A percentile compares a stretch with the other conserved stretches of the same genome.
Evolutionary conservation across 495 filamentous ascomycete genomes (phyloP).

Genomic region (Hyaloscypha hepaticicola): DNA sequence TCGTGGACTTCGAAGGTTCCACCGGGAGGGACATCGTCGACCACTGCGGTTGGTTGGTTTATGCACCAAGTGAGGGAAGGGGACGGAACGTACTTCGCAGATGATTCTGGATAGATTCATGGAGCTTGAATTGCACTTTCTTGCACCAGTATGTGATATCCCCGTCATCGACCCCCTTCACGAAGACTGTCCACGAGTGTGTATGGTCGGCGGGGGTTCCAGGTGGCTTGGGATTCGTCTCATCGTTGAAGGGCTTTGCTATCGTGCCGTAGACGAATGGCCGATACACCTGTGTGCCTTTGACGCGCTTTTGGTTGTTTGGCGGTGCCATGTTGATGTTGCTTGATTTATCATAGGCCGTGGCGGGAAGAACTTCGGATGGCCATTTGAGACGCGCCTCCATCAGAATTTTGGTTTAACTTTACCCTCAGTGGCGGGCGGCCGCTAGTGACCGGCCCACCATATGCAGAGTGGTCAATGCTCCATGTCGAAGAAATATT

Average conservation of each 20-base stretch:
- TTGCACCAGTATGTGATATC: slow-evolving; percentile 95
- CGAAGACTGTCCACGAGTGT: slow-evolving; percentile 91
- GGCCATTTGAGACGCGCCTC: too few relatives aligned
- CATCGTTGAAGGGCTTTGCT: slow-evolving; percentile 67
- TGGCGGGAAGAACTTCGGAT: too few relatives aligned
- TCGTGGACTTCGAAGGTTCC: slow-evolving; percentile 84
- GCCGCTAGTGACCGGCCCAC: too few relatives aligned
- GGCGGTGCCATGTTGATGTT: slow-evolving; percentile 47
- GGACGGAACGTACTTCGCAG: slow-evolving; percentile 58
- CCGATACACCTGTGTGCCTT: slow-evolving; percentile 72
- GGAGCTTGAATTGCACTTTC: slow-evolving; percentile 95
- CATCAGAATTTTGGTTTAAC: too few relatives aligned
- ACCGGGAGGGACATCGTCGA: slow-evolving; percentile 60
- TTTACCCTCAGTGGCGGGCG: too few relatives aligned
- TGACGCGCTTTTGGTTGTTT: slow-evolving; percentile 49
- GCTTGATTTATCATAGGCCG: too few relatives aligned
- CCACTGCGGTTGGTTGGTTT: slow-evolving; percentile 26
- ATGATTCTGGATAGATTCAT: slow-evolving; percentile 89
- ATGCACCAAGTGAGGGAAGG: not conserved
- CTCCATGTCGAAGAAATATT: slow-evolving; percentile 2
- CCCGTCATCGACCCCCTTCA: slow-evolving; percentile 78
- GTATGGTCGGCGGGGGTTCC: slow-evolving; percentile 83
- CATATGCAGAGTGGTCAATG: slow-evolving; percentile 16
- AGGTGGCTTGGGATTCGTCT: slow-evolving; percentile 55
- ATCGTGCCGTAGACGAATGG: slow-evolving; percentile 83